Evolutionary conservation across 2,329 filamentous ascomycete species (phyloP).

Genomic region (Aspergillus carbonarius): DNA sequence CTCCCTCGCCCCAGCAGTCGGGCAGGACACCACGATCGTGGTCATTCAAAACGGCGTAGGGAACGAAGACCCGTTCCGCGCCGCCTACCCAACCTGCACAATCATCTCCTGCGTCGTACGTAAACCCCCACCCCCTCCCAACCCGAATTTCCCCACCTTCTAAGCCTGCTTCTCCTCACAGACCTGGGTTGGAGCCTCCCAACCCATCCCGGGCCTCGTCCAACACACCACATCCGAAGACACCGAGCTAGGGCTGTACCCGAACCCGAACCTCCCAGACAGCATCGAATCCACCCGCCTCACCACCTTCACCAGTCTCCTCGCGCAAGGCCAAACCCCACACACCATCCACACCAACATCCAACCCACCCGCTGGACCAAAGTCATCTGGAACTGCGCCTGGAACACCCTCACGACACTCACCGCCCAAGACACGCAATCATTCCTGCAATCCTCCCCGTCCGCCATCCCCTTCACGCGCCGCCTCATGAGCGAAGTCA

Average conservation of each 20-base stretch:
- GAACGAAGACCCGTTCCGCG: constrained; percentile 42
- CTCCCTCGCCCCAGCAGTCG: constrained; percentile 37
- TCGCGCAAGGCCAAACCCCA: constrained; percentile 44
- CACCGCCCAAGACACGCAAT: constrained; percentile 44
- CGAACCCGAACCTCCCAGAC: constrained; percentile 29
- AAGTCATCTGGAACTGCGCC: constrained; percentile 44
- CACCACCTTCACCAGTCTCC: constrained; percentile 41
- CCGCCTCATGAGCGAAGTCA: constrained; percentile 45
- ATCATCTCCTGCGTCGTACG: constrained; percentile 47
- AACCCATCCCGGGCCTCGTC: constrained; percentile 51
- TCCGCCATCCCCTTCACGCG: constrained; percentile 42
- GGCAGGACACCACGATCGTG: constrained; percentile 37
- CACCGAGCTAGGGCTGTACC: constrained; percentile 56
- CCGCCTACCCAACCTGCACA: constrained; percentile 28
- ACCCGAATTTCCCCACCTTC: no score
- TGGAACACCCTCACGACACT: constrained; percentile 46
- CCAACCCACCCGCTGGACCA: constrained; percentile 42
- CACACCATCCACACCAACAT: constrained; percentile 37
- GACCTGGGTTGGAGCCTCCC: constrained; percentile 52
- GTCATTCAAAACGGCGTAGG: constrained; percentile 45
- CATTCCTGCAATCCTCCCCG: constrained; percentile 42
- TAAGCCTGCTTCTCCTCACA: constrained; percentile 9
- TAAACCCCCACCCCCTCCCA: constrained; percentile 19
- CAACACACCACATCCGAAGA: constrained; percentile 55
- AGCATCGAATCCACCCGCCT: constrained; percentile 31